phyloP scores from a whole-genome alignment of 805 yeast genomes.

The Candida boidinii region DNA sequence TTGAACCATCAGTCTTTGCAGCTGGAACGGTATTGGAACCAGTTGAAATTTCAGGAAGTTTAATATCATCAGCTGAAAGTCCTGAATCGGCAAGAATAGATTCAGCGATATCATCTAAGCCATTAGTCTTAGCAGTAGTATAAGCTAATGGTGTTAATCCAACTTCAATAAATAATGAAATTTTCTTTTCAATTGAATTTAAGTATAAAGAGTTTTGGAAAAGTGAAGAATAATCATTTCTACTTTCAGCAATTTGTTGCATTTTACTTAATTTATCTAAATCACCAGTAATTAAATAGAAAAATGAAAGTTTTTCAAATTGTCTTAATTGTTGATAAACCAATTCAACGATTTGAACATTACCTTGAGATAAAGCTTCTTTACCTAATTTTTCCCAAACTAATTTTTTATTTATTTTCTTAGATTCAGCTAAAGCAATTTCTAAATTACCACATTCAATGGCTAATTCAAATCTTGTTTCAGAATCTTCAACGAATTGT shows the following conservation, averaged over 20 bases:
- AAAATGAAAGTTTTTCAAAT: slow-evolving; percentile 84
- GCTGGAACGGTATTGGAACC: slow-evolving; percentile 34
- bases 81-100: slow-evolving; percentile 67
- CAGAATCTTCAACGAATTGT: slow-evolving; percentile 94
- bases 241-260: slow-evolving; percentile 83
- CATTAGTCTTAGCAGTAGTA: slow-evolving; percentile 83
- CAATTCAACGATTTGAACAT: slow-evolving; percentile 73
- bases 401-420: slow-evolving; percentile 52
- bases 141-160: slow-evolving; percentile 88
- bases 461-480: slow-evolving; percentile 91
- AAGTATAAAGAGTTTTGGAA: slow-evolving; percentile 77
- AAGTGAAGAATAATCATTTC: slow-evolving; percentile 72
- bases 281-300: slow-evolving; percentile 83
- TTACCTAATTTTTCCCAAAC: slow-evolving; percentile 79
- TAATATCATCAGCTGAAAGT: slow-evolving; percentile 50
- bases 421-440: slow-evolving; percentile 86
- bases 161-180: slow-evolving; percentile 62
- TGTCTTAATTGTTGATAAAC: slow-evolving; percentile 81
- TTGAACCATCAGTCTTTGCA: slow-evolving; percentile 34
- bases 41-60: slow-evolving; percentile 25
- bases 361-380: slow-evolving; percentile 89
- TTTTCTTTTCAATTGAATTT: slow-evolving; percentile 67
- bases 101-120: slow-evolving; percentile 67
- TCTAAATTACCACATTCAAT: slow-evolving; percentile 84
- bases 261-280: slow-evolving; percentile 64